These are phyloP conservation scores for Saprolegnia diclina DNA, from an alignment of 352 stramenopile species.

Conservation along the genomic window DNA sequence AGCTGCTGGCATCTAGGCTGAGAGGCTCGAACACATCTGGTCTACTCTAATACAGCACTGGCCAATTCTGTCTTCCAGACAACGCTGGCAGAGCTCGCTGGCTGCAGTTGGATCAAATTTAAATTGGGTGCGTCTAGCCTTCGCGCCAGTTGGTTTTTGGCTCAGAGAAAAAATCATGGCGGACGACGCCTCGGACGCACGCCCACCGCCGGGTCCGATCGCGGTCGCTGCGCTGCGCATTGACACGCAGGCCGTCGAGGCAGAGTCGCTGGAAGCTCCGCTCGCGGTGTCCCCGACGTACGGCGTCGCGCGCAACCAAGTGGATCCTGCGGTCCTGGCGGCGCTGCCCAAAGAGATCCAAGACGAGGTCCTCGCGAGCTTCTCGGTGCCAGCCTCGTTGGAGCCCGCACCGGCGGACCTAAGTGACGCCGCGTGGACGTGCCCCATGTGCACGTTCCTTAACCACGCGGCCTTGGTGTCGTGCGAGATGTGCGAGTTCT, in stretches of 20 bases:
- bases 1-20: too few species aligned
- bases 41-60: too few species aligned
- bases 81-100: too few species aligned
- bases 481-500: conserved; percentile 59
- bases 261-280: too few species aligned
- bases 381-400: neutral
- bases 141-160: neutral
- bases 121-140: neutral
- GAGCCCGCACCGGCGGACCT: neutral
- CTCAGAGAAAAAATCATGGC: conserved; percentile 1
- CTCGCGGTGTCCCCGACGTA: neutral
- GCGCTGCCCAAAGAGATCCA: conserved; percentile 54
- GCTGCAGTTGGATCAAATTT: too few species aligned
- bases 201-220: neutral
- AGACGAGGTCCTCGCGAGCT: conserved; percentile 39
- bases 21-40: too few species aligned
- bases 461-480: conserved; percentile 59
- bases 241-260: neutral
- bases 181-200: neutral
- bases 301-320: neutral
- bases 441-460: conserved; percentile 69
- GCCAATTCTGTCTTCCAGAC: too few species aligned
- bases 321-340: conserved; percentile 49
- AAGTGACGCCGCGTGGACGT: conserved; percentile 39
- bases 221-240: neutral